A percentile compares a stretch with the other conserved stretches of the same genome.
phyloP scores from a whole-genome alignment of 306 rosid species.

The Myrica gale region DNA sequence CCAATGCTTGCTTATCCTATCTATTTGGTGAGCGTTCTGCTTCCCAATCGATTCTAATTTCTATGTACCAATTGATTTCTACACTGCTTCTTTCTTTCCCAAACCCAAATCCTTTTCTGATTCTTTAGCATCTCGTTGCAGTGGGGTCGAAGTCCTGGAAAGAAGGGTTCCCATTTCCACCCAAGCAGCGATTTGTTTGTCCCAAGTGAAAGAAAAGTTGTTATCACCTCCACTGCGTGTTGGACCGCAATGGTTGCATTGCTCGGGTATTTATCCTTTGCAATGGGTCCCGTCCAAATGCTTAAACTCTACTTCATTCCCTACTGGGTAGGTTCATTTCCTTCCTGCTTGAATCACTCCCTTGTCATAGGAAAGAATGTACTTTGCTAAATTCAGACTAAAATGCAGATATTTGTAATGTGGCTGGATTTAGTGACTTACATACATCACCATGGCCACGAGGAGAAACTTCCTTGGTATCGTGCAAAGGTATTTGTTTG shows the following conservation, averaged over 20 bases:
- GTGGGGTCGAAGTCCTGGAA: slow-evolving; percentile 94
- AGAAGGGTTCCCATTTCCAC: slow-evolving; percentile 81
- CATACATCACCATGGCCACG: slow-evolving; percentile 96
- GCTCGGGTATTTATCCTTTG: slow-evolving; percentile 60
- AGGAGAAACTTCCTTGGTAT: slow-evolving; percentile 94
- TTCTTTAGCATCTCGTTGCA: slow-evolving; percentile 30
- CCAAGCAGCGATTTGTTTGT: slow-evolving; percentile 76
- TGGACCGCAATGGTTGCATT: slow-evolving; percentile 89
- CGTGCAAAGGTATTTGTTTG: slow-evolving; percentile 70
- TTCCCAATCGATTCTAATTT: slow-evolving; percentile 14
- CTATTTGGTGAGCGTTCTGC: slow-evolving; percentile 64
- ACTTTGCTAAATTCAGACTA: not conserved
- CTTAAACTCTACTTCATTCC: slow-evolving; percentile 89
- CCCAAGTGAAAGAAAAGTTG: slow-evolving; percentile 65
- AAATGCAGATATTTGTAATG: slow-evolving; percentile 67
- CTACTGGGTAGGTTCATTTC: slow-evolving; percentile 55
- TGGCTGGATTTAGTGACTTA: slow-evolving; percentile 94
- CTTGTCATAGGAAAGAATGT: not conserved
- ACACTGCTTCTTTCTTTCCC: not conserved
- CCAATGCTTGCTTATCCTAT: slow-evolving; percentile 96
- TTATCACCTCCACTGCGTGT: slow-evolving; percentile 78
- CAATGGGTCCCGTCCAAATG: slow-evolving; percentile 80
- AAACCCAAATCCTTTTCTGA: not conserved
- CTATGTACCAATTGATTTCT: not conserved
- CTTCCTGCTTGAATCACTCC: slow-evolving; percentile 4